A percentile compares a stretch with the other conserved stretches of the same genome.
phyloP scores from a whole-genome alignment of 306 rosid species.

The Calophaca sinica region DNA sequence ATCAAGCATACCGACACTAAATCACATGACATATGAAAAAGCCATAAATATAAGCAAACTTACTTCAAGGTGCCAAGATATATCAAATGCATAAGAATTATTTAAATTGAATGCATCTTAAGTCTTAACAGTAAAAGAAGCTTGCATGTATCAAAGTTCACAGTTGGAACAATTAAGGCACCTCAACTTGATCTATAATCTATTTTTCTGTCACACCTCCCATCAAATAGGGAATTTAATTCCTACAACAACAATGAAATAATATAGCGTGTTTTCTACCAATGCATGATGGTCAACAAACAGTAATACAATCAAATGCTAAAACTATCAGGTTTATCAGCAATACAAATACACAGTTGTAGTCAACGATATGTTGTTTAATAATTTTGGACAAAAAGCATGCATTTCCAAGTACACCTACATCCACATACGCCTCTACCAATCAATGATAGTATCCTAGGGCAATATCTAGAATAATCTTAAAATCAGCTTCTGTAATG shows the following conservation, averaged over 20 bases:
- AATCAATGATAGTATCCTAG: background rate
- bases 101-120: conserved; percentile 17
- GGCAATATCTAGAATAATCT: background rate
- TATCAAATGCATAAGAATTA: conserved; percentile 26
- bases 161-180: conserved; percentile 15
- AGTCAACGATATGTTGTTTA: conserved; percentile 2
- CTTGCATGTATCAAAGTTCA: background rate
- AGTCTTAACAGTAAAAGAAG: conserved; percentile 25
- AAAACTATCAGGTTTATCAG: background rate
- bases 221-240: conserved; percentile 2
- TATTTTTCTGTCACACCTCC: conserved; percentile 18
- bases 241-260: conserved; percentile 1
- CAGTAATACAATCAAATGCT: conserved; percentile 8
- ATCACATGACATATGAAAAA: conserved; percentile 27
- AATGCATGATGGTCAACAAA: conserved; percentile 27
- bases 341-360: background rate
- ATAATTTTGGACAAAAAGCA: background rate
- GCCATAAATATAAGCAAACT: background rate
- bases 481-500: background rate
- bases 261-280: conserved; percentile 25
- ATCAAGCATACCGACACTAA: conserved; percentile 16
- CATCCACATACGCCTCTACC: background rate
- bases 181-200: conserved; percentile 4
- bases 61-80: conserved; percentile 32
- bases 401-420: conserved; percentile 14